These are phyloP conservation scores for Penicillium sp. DNA, from an alignment of 2,329 filamentous ascomycete genomes.

Conservation along the genomic window DNA sequence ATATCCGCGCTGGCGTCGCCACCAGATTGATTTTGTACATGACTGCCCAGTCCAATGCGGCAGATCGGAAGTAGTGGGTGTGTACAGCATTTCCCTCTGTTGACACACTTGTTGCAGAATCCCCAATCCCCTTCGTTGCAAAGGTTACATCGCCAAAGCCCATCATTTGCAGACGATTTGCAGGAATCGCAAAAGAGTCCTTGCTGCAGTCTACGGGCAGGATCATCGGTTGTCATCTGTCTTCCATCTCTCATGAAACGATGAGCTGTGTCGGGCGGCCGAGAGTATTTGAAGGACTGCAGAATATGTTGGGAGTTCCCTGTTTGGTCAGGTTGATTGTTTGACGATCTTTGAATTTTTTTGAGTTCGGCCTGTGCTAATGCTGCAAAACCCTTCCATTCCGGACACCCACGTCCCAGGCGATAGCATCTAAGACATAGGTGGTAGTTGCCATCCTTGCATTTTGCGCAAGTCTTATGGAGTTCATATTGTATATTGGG, in stretches of 20 bases:
- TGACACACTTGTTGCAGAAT: slow-evolving; percentile 87
- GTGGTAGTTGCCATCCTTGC: slow-evolving; percentile 73
- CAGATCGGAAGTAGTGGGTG: slow-evolving; percentile 80
- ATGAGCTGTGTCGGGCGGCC: slow-evolving; percentile 33
- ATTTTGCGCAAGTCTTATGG: slow-evolving; percentile 80
- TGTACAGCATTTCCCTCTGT: slow-evolving; percentile 78
- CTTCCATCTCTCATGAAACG: slow-evolving; percentile 47
- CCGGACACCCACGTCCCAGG: slow-evolving; percentile 73
- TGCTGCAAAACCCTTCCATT: slow-evolving; percentile 88
- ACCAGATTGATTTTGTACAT: slow-evolving; percentile 32
- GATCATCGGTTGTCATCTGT: slow-evolving; percentile 68
- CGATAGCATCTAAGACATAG: slow-evolving; percentile 84
- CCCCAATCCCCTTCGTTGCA: slow-evolving; percentile 97
- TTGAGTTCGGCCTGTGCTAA: slow-evolving; percentile 73
- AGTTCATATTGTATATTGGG: slow-evolving; percentile 80
- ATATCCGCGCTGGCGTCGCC: slow-evolving; percentile 43
- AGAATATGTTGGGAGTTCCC: slow-evolving; percentile 57
- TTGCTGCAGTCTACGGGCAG: slow-evolving; percentile 69
- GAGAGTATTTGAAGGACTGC: slow-evolving; percentile 40
- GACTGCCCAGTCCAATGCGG: slow-evolving; percentile 54
- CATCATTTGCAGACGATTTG: slow-evolving; percentile 73
- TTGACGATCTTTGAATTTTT: slow-evolving; percentile 46
- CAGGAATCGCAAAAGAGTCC: slow-evolving; percentile 87
- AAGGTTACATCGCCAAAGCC: slow-evolving; percentile 84
- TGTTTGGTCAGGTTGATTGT: slow-evolving; percentile 21